Base-by-base conservation (phyloP, 768 basidiomycete species). In the Sporobolomyces phaffii region DNA sequence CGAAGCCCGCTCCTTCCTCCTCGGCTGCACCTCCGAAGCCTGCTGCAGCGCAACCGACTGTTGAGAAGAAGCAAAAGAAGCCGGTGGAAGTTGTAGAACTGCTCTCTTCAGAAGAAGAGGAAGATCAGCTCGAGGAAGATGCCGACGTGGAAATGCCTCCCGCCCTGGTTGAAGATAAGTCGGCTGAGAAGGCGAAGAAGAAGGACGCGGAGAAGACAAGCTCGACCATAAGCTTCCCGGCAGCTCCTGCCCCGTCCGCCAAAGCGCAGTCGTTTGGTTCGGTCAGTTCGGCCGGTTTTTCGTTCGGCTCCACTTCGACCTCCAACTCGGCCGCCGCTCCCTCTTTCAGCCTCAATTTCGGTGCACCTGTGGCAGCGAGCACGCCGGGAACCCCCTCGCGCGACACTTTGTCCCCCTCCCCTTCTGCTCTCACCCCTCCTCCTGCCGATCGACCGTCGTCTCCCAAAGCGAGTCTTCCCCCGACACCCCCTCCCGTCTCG, bases 71-170 rank as follows among this genome's bases (percentile, higher is more conserved):
- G 41, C 11, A 26, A 28, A 57, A 64, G 41, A 62, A 70, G 48
- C 24, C 52, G 5, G 62, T 50, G 50, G 61, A 63, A 51, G 56
- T 68, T 15, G 45, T 60, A 24, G 50, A 52, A 24, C 44, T 64
- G 0, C 26, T 38, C 17, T 52, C 49, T 0, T 59, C 56, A 3
- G 56, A 58, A 10, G 59, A 17, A 3, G 62, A 36, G 5, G 59
- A 64, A 28, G 56, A 62, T 9, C 36, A 57, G 13, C 26, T 53
- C n/a, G 61, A 31, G 2, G 51, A 50, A 31, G 45, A 57, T 3
- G 51, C 26, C 44, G 43, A 45, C 11, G 51, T n/a, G 17, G 57
- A 41, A 20, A 36, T 45, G 22, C 24, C 34, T 15, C 18, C 44
- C 4, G 57, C 50, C 2, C 18, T 17, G 14, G 51, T 34, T 10